Evolutionary conservation across 225 moss, liverwort and hornwort genomes (phyloP).

Genomic region (Sphagnum tenellum): DNA sequence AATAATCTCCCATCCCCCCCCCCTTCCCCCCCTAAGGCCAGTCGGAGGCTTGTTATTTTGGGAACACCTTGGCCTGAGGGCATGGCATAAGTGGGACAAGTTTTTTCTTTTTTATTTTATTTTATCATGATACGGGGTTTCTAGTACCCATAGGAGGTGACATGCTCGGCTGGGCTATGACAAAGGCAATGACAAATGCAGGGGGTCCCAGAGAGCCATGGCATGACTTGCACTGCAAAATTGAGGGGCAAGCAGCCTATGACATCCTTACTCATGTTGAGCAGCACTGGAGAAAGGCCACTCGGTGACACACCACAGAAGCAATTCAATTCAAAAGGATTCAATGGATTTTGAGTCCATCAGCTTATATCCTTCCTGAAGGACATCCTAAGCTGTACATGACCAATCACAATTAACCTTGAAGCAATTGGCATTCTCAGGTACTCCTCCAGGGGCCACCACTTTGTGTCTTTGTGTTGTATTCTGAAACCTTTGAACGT

Average conservation of each 20-base stretch:
- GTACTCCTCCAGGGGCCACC: conserved; percentile 13
- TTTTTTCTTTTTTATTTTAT: no score
- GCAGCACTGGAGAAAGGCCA: conserved; percentile 76
- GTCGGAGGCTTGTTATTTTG: no score
- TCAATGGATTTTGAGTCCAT: conserved; percentile 62
- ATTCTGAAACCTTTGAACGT: no score
- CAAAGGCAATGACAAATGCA: conserved; percentile 16
- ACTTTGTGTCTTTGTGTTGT: background rate
- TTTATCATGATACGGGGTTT: no score
- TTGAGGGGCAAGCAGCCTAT: conserved; percentile 78
- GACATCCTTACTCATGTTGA: conserved; percentile 78
- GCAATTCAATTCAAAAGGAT: conserved; percentile 63
- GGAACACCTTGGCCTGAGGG: no score
- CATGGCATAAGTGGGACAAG: no score
- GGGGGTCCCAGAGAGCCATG: conserved; percentile 88
- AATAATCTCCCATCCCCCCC: no score
- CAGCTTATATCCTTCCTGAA: conserved; percentile 18
- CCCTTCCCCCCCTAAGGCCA: no score
- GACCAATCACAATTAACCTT: conserved; percentile 54
- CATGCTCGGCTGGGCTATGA: background rate
- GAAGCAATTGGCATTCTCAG: conserved; percentile 57
- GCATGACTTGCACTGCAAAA: conserved; percentile 88
- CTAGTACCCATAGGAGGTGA: no score
- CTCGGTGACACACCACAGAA: conserved; percentile 49
- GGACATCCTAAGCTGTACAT: conserved; percentile 66